Conservation (phyloP, 129 eudicot species). For the Lactuca sativa region DNA sequence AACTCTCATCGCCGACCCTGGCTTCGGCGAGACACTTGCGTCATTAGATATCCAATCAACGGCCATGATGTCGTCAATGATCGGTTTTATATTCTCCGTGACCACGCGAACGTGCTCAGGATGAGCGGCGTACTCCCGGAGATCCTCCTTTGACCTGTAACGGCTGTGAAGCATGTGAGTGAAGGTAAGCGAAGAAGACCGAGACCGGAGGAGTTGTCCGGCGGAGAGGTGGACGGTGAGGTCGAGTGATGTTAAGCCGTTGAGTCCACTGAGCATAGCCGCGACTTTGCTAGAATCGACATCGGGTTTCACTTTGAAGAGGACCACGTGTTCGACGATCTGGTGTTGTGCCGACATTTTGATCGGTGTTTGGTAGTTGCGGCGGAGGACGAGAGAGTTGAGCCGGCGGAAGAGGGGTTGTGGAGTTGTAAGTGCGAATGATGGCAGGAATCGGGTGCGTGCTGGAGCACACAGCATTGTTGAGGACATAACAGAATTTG, state of each 20-base stretch:
- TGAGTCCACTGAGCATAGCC: constrained; percentile 53
- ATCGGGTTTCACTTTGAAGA: constrained; percentile 54
- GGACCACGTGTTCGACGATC: constrained; percentile 67
- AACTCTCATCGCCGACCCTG: constrained; percentile 59
- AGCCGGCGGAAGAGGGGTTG: constrained; percentile 6
- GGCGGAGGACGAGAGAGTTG: not conserved
- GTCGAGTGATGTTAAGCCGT: constrained; percentile 42
- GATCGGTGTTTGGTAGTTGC: not conserved
- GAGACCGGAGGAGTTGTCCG: constrained; percentile 45
- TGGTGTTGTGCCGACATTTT: constrained; percentile 39
- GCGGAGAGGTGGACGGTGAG: constrained; percentile 47
- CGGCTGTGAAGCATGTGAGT: constrained; percentile 77
- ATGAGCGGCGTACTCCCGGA: constrained; percentile 41
- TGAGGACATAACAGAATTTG: constrained; percentile 12
- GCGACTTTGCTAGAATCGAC: constrained; percentile 36
- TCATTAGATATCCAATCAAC: constrained; percentile 61
- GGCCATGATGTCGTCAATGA: constrained; percentile 61
- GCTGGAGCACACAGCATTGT: constrained; percentile 19
- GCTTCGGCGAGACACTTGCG: constrained; percentile 23
- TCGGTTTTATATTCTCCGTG: constrained; percentile 34
- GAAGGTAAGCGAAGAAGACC: constrained; percentile 44
- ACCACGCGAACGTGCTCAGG: constrained; percentile 57
- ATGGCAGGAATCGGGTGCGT: constrained; percentile 17
- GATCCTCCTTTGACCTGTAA: constrained; percentile 48
- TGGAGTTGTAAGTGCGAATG: not conserved